These are phyloP conservation scores for Rhodotorula kratochvilovae DNA, from an alignment of 768 basidiomycete species.

Conservation along the genomic window DNA sequence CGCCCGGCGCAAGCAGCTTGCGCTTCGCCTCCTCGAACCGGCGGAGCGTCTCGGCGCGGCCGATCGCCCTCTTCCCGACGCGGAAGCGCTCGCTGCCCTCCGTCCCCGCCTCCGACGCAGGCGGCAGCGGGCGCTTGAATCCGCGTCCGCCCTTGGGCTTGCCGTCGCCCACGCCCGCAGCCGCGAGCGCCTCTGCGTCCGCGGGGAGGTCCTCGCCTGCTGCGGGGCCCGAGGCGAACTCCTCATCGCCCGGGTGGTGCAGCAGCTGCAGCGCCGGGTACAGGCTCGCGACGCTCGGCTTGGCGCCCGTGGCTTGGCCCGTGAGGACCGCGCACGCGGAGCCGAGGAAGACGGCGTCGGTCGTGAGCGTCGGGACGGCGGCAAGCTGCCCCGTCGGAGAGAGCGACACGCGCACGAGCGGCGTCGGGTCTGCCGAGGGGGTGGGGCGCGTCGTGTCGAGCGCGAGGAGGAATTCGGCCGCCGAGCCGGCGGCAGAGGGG, in stretches of 20 bases:
- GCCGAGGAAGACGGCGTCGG: conserved; percentile 5
- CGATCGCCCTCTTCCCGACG: conserved; percentile 23
- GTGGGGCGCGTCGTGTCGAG: conserved; percentile 14
- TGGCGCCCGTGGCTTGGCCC: background rate
- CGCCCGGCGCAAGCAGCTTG: conserved; percentile 4
- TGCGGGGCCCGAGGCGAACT: background rate
- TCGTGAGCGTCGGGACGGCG: conserved; percentile 7
- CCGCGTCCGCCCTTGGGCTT: conserved; percentile 9
- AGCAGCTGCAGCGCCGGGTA: conserved; percentile 35
- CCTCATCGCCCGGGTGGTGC: conserved; percentile 35
- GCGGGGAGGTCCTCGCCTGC: background rate
- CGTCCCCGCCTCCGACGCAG: background rate
- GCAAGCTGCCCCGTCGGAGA: background rate
- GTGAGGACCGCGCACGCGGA: background rate
- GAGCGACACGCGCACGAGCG: conserved; percentile 1
- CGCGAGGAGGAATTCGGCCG: conserved; percentile 24
- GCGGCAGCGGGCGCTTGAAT: background rate
- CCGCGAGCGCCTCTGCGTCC: background rate
- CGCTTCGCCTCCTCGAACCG: conserved; percentile 29
- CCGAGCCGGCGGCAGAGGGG: background rate
- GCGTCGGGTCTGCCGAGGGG: too few species aligned
- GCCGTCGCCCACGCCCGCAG: conserved; percentile 8
- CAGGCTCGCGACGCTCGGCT: background rate
- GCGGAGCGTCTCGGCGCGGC: conserved; percentile 22
- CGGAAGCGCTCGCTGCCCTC: background rate